A percentile compares a stretch with the other conserved stretches of the same genome.
Conservation (phyloP, 176 grass and related monocot genomes). For the Juncus inflexus region DNA sequence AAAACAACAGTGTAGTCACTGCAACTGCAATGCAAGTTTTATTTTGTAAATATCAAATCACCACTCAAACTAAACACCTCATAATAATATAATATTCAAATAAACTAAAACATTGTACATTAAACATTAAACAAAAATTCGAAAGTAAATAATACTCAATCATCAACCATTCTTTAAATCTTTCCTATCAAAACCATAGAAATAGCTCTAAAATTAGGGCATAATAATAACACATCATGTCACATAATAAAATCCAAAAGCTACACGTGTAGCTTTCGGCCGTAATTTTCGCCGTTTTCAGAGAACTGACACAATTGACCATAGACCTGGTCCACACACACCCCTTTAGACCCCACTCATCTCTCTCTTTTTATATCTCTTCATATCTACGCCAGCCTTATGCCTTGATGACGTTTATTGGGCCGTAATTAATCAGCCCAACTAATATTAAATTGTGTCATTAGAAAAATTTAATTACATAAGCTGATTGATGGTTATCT, state of each 20-base stretch:
- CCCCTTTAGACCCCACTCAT: background rate
- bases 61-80: too few species aligned
- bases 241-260: background rate
- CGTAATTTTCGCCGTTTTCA: constrained; percentile 26
- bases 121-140: too few species aligned
- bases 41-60: too few species aligned
- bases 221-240: background rate
- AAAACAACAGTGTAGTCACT: too few species aligned
- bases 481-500: background rate
- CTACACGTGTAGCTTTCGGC: constrained; percentile 34
- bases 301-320: background rate
- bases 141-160: too few species aligned
- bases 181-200: too few species aligned
- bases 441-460: background rate
- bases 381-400: constrained; percentile 13
- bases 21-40: too few species aligned
- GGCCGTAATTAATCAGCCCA: background rate
- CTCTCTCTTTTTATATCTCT: background rate
- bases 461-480: background rate
- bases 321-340: background rate
- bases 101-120: too few species aligned
- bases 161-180: too few species aligned
- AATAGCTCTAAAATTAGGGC: background rate
- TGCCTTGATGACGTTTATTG: constrained; percentile 23
- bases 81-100: too few species aligned